Base-by-base conservation (phyloP, 306 rosid species). In the Dryas octopetala region DNA sequence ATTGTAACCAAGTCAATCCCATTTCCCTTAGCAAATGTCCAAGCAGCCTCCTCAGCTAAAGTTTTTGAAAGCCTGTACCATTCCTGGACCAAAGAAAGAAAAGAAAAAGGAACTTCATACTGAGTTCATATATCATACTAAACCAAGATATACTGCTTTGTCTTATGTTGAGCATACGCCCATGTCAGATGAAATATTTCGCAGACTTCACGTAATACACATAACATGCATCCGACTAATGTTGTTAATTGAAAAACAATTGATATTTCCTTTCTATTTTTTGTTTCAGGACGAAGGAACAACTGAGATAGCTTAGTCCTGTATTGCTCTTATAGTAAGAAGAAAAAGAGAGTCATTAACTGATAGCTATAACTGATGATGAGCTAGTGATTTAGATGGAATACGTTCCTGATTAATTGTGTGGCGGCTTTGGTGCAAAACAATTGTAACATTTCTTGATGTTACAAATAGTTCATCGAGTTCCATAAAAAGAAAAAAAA, bases 41-140 rank as follows among this genome's bases (percentile, higher is more conserved):
- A 76, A 23, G 85, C 81, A 54, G 75, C 81, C 5, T 81, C 78
- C 66, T 81, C 78, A 17, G 85, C 85, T 19, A 81, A 71, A 3
- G 75, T 76, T 46, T 81, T 81, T 28, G 81, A 71, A 54, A 75
- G 72, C 13, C 13, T 0, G 17, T 70, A 75, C 80, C 76, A 76
- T 5, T 12, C 2, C 84, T 75, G 77, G 1, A 60, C 44, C 28
- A 28, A 28, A 26, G 7, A 28, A 9, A 52, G 2, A 43, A 26
- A 4, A 55, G 3, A 2, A 32, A 32, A 32, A 32, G 3, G 38
- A 32, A 66, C 23, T 15, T 49, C 0, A 1, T 28, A 5, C 7
- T 28, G 8, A 26, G 65, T 32, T 26, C 1, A 7, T 26, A 28
- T 14, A 28, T 32, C 62, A 62, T 6, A 3, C 13, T 40, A 47